These are phyloP conservation scores for Botryobasidium botryosum DNA, from an alignment of 768 basidiomycete species.

Conservation along the genomic window DNA sequence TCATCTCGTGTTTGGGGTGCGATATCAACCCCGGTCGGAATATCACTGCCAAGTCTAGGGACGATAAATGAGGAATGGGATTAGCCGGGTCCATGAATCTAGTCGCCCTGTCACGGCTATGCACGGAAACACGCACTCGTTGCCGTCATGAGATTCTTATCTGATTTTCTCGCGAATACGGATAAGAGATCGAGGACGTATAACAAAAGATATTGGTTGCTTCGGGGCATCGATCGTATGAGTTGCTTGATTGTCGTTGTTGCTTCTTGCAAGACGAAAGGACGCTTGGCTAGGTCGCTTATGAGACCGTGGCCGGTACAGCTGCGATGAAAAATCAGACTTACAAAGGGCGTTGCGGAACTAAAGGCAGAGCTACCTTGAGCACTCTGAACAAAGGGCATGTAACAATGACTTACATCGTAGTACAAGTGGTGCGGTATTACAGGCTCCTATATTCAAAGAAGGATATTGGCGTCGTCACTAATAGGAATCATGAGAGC, in stretches of 20 bases:
- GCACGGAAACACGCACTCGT: slow-evolving; percentile 47
- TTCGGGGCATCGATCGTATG: slow-evolving; percentile 67
- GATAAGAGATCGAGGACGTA: slow-evolving; percentile 93
- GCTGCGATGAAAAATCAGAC: neutral
- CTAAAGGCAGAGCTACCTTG: neutral
- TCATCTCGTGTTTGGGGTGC: slow-evolving; percentile 74
- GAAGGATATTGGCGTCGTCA: neutral
- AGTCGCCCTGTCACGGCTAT: too few species aligned
- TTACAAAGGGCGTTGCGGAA: slow-evolving; percentile 1
- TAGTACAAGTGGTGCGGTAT: slow-evolving; percentile 86
- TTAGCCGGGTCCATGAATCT: neutral
- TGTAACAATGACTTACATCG: slow-evolving; percentile 36
- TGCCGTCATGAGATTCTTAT: slow-evolving; percentile 92
- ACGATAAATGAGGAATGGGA: neutral
- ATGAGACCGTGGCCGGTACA: neutral
- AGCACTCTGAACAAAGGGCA: neutral
- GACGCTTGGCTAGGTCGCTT: neutral
- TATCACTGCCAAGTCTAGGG: slow-evolving; percentile 81
- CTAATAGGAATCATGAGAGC: neutral
- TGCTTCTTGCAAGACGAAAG: slow-evolving; percentile 24
- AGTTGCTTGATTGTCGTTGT: slow-evolving; percentile 69
- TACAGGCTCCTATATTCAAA: slow-evolving; percentile 59
- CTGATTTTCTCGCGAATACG: slow-evolving; percentile 81
- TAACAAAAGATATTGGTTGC: slow-evolving; percentile 89
- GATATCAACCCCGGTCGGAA: slow-evolving; percentile 92